Conservation (phyloP, 1,284 basidiomycete genomes). For the Athelia psychrophila region DNA sequence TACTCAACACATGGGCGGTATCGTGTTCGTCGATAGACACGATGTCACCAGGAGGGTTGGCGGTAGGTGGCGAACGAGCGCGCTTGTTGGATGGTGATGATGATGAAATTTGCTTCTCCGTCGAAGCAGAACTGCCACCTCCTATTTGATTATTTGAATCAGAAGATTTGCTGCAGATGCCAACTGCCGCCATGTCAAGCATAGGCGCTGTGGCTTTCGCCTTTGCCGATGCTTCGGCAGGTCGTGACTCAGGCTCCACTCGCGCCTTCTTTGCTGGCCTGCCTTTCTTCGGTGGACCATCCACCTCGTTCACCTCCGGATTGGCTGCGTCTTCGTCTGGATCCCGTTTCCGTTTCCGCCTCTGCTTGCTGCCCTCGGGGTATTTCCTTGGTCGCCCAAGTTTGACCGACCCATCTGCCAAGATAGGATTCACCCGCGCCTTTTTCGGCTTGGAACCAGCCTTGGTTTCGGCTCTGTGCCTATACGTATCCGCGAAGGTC, state of each 20-base stretch:
- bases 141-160: neutral
- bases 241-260: neutral
- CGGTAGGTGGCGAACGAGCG: slow-evolving; percentile 16
- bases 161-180: too few relatives aligned
- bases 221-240: too few relatives aligned
- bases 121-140: neutral
- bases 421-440: slow-evolving; percentile 35
- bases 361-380: slow-evolving; percentile 3
- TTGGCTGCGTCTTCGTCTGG: slow-evolving; percentile 8
- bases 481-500: slow-evolving; percentile 32
- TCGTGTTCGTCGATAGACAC: too few relatives aligned
- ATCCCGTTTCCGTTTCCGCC: neutral
- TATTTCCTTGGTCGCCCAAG: slow-evolving; percentile 38
- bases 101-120: slow-evolving; percentile 4
- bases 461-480: slow-evolving; percentile 12
- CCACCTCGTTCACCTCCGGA: neutral
- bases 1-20: too few relatives aligned
- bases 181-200: too few relatives aligned
- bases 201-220: too few relatives aligned
- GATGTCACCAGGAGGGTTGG: too few relatives aligned
- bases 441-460: slow-evolving; percentile 18
- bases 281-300: neutral
- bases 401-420: slow-evolving; percentile 40
- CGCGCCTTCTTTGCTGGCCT: neutral
- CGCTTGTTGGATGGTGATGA: slow-evolving; percentile 22